Base-by-base conservation (phyloP, 1,284 basidiomycete species). In the Pisolithus thermaeus region DNA sequence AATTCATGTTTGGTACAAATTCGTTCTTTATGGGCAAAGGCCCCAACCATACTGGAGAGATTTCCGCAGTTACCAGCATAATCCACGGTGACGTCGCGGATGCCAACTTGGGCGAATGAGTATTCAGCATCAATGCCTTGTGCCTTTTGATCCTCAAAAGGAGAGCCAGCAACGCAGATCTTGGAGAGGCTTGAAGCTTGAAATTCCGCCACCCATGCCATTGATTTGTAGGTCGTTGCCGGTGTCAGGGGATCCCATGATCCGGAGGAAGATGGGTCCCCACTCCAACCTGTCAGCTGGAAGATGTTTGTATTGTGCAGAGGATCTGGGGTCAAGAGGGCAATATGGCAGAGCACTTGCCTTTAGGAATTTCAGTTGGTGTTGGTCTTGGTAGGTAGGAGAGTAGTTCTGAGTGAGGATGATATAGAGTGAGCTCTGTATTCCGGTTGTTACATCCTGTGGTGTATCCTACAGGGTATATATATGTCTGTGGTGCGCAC, bases 171-270 rank as follows among this genome's bases (percentile, higher is more conserved):
- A 32, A 92, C 76, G 56, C 81, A 83, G n/a, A 89, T 79, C 64
- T 93, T 93, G 46, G 86, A 90, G 5, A 90, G 75, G n/a, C n/a
- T n/a, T n/a, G n/a, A n/a, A n/a, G 49, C 84, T 88, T 5, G 83
- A 86, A 32, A 88, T 73, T 2, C 90, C 90, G 3, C 90, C 90
- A 8, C 90, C 90, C 83, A 87, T 87, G 6, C 85, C 90, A 59
- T 92, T 84, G 20, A 92, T 76, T 69, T 93, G 90, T 11, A 89
- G 74, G 4, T 80, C 80, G 61, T 90, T 74, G 46, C 74, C 69
- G 0, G 84, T 77, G 61, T 93, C 90, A 0, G 90, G 90, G 2
- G 86, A 90, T 14, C 90, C 90, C 87, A 92, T 89, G n/a, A 87
- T 77, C 0, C 81, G 77, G 16, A 85, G 78, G 56, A 92, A 84